Evolutionary conservation across 2,329 filamentous ascomycete genomes (phyloP), one percentile per base, ranked within the genome.

Genomic region (Alternaria panax): DNA sequence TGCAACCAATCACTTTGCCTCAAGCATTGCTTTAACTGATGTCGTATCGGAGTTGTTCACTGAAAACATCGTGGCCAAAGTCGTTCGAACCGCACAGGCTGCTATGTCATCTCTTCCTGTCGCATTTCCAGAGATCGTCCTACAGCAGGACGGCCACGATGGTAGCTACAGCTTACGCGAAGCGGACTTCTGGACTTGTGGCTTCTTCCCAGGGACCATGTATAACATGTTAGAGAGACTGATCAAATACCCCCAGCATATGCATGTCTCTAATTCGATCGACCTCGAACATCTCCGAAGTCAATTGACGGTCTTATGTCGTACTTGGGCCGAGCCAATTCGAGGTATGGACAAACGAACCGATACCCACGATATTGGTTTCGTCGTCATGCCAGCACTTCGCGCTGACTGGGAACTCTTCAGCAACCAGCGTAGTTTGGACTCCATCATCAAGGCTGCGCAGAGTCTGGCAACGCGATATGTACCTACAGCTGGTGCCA

Each of bases 171-270:
- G 79, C 18, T 79, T 82, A 54, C 71, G 80, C 12, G 71, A 76
- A 27, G 68, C 77, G 0, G 74, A 79, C 9, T 83, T 83, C 56
- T 84, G 82, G 82, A 83, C 81, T 0, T 81, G 78, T 2, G 81
- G 82, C 0, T 84, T 84, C 73, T 83, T 84, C 54, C 81, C 81
- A 0, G 82, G 82, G 0, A 76, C 73, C 3, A 60, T 84, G 2
- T 82, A 82, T 54, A 68, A 79, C 1, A 70, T 84, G 0, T 68
- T 82, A 5, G 74, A 80, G 56, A 57, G 79, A 11, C 48, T 71
- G 42, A 64, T 75, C 36, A 74, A 68, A 40, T 74, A 74, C 43
- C 54, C 67, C 12, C 59, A 63, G 25, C 63, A 53, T 40, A 9
- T 69, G 24, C 24, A 59, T 20, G 30, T 68, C 12, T 20, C 61